Evolutionary conservation across 768 basidiomycete genomes (phyloP), one percentile per base, ranked within the genome.

Genomic region (Suillus plorans): DNA sequence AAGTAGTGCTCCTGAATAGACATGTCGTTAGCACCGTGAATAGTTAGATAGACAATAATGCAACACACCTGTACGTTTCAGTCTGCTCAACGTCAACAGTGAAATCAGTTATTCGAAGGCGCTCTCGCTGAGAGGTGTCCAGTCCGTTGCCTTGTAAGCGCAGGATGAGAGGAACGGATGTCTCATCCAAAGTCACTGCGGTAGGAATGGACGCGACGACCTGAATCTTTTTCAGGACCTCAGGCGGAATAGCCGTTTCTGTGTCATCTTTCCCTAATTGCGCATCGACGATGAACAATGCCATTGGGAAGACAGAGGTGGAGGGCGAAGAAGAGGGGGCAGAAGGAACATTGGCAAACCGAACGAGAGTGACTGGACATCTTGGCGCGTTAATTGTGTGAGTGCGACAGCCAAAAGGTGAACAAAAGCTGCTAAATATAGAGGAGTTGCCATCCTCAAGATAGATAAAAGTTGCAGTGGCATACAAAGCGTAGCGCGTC

Each of bases 121-220:
- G 82, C 67, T 81, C 77, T 69, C 88, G 84, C 42, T 87, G 79
- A 8, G 74, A 78, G 37, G 77, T 76, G 1, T 80, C 71, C 63
- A 91, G 71, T 62, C 80, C 82, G 61, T 84, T 80, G 16, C 86
- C 84, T 25, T 88, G 84, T 53, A 94, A 70, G 41, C 88, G 85
- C 37, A 94, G 67, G 14, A 81, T 76, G 58, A 94, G 77, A 0
- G 89, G 84, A 36, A 94, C 62, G 4, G 67, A 70, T 36, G 74
- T 73, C n/a, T 81, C 82, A 14, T 82, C 73, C 62, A 86, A 74
- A 55, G 85, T 76, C 31, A 85, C 70, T 64, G 81, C 78, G 25
- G 84, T 81, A 0, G 92, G 90, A 4, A 90, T 80, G 20, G 87
- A 85, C 4, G 84, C 86, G 31, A 90, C 73, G 60, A 92, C 81